Base-by-base conservation (phyloP, 108 stramenopile species). In the Chaetoceros tenuissimus region DNA sequence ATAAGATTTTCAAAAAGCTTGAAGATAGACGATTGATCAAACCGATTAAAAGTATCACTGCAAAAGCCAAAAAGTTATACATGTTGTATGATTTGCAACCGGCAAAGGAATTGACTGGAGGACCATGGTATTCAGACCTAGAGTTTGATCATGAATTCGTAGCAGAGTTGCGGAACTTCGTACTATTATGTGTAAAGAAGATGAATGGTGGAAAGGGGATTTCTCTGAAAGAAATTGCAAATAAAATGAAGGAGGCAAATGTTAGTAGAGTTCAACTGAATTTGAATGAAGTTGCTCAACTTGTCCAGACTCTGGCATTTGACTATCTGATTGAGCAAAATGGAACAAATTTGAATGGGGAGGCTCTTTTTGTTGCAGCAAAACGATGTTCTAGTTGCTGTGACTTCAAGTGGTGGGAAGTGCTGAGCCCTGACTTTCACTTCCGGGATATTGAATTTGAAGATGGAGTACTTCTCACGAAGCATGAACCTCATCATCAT, bases 61-160 rank as follows among this genome's bases (percentile, higher is more conserved):
- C 94, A 69, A 97, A 97, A 66, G 84, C 87, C 18, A 97, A 96
- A 72, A 99, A 97, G 68, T 62, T 97, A 18, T 99, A 97, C 75
- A 97, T 99, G 94, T 72, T 96, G 5, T 95, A 82, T 59, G 94
- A 97, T 31, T 73, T 97, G 46, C 72, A 74, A 17, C 98, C 98
- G 19, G 80, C 95, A 1, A 96, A 94, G 57, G 98, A 97, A 62
- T 68, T 97, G 23, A 99, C 96, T 7, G 98, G 98, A 46, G 98
- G 98, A 8, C 93, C 96, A 7, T 99, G 98, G 98, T 95, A 94
- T 68, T 79, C 80, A 51, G 95, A 96, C 17, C 84, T 88, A 27
- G 96, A 98, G 61, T 99, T 97, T 67, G 97, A 99, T 74, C 93
- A 96, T 59, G 97, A 95, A 51, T 99, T 99, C 59, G 94, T 99